phyloP scores from a whole-genome alignment of 768 basidiomycete species.

The Mycena vitilis region DNA sequence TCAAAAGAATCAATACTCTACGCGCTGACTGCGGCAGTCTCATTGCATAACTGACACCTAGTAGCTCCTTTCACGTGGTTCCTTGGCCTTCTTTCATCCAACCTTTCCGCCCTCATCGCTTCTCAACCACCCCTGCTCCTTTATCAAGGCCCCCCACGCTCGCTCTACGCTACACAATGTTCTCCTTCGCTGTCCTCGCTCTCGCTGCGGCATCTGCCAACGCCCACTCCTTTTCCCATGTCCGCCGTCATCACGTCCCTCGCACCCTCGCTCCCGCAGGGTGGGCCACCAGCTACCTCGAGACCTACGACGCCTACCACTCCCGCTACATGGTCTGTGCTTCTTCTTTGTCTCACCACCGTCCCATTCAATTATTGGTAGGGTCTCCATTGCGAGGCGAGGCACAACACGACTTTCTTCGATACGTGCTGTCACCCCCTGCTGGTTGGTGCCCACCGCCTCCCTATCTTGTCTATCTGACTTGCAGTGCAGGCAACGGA shows the following conservation, averaged over 20 bases:
- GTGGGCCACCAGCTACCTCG: constrained; percentile 61
- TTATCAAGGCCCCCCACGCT: constrained; percentile 46
- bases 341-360: constrained; percentile 1
- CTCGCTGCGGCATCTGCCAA: constrained; percentile 52
- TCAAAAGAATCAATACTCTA: too few species aligned
- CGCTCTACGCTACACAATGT: constrained; percentile 51
- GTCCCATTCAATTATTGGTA: constrained; percentile 43
- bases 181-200: constrained; percentile 54
- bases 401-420: constrained; percentile 70
- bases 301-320: constrained; percentile 69
- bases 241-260: constrained; percentile 45
- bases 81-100: too few species aligned
- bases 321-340: constrained; percentile 63
- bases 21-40: too few species aligned
- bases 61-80: too few species aligned
- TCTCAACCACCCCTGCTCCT: constrained; percentile 39
- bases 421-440: constrained; percentile 79
- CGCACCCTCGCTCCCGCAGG: constrained; percentile 53
- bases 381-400: constrained; percentile 47
- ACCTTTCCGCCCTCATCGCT: constrained; percentile 28
- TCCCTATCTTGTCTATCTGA: background rate
- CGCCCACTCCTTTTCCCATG: constrained; percentile 43
- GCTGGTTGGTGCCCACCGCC: constrained; percentile 53
- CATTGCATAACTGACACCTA: too few species aligned
- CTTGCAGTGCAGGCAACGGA: constrained; percentile 56